Percentiles rank a stretch among this genome's conserved stretches.
Conservation (phyloP, 2,329 filamentous ascomycete species). For the Botrytis tulipae region DNA sequence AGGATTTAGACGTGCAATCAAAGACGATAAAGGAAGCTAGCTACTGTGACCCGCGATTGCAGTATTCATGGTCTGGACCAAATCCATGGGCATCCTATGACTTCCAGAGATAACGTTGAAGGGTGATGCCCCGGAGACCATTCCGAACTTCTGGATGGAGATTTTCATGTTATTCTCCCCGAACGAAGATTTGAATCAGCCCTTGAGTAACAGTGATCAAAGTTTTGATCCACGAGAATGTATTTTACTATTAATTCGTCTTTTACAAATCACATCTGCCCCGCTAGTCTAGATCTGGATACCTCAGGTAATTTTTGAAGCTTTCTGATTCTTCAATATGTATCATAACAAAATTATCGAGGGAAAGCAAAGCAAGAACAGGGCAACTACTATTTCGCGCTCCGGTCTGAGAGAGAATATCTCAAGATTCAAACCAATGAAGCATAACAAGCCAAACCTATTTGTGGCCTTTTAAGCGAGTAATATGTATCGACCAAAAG, state of each 20-base stretch:
- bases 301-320: neutral
- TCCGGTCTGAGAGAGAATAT: neutral
- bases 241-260: neutral
- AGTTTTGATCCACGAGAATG: fast-evolving
- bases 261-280: no score
- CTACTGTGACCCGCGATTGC: neutral
- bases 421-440: neutral
- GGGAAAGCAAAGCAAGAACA: neutral
- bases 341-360: neutral
- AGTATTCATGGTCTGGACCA: neutral
- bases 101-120: no score
- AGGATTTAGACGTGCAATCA: neutral
- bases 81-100: neutral
- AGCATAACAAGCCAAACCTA: neutral
- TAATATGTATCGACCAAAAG: fast-evolving
- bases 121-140: neutral
- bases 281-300: neutral
- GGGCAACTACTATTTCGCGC: neutral
- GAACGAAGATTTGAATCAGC: neutral
- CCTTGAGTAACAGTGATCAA: neutral
- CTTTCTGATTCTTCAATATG: neutral
- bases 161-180: neutral
- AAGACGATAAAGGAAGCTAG: neutral
- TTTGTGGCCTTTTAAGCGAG: neutral
- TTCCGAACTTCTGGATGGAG: neutral